Base-by-base conservation (phyloP, 73 alveolate species). In the Paramecium pentaurelia region DNA sequence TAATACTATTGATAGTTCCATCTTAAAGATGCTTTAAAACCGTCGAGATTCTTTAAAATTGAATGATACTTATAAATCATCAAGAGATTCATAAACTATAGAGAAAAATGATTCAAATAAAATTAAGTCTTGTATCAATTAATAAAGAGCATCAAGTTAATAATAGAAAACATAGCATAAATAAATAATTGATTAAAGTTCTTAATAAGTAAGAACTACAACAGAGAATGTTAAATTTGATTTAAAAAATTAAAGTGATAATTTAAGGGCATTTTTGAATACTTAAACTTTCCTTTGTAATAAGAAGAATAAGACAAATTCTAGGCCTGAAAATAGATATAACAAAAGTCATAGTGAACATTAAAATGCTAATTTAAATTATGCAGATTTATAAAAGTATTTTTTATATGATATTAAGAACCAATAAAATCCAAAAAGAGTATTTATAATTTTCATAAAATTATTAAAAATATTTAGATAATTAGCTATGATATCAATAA, bases 381-480 rank as follows among this genome's bases (percentile, higher is more conserved):
- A 32, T 64, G 32, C 70, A 54, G 84, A 64, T 3, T 6, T 64
- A 28, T 28, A 64, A 64, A 64, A 64, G 84, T 64, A 64, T 12
- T 28, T 32, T 14, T 64, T 30, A 5, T 14, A 49, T 49, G 11
- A 25, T 64, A 34, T 11, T 3, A 64, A 64, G 84, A 32, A n/a
- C 51, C 6, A 64, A 10, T 34, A 64, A 64, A 64, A 64, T 28
- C 47, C 42, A 64, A 32, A 64, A 64, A 34, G 84, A 64, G 30
- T 64, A 32, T 64, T 32, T 64, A 32, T 64, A 64, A 28, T 64
- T 54, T 54, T 54, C 84, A 64, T 64, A 64, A 51, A 64, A 64
- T 64, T 64, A 64, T 64, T 34, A 64, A 64, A 64, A 64, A 64
- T 64, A 64, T 64, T 64, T 64, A 64, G 84, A 64, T 28, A 64